Percentiles rank a stretch among this genome's conserved stretches.
phyloP scores from a whole-genome alignment of 75 land plant species.

The Picea sitchensis region DNA sequence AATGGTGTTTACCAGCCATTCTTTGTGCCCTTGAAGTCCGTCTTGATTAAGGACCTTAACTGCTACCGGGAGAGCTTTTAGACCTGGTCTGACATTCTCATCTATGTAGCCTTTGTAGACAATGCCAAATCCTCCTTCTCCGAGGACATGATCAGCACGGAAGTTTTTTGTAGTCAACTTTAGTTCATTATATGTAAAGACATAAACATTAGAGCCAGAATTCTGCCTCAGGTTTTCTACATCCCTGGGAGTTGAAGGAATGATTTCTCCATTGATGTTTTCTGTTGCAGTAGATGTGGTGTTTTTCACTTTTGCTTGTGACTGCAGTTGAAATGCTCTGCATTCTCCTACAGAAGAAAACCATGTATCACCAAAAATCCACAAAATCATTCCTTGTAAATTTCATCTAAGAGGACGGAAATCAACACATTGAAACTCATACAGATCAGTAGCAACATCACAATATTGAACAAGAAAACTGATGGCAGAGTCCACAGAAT shows the following conservation, averaged over 20 bases:
- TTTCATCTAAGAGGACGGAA: neutral
- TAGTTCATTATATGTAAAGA: constrained; percentile 66
- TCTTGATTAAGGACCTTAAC: constrained; percentile 65
- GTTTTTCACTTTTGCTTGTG: neutral
- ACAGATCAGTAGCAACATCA: neutral
- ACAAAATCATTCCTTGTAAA: neutral
- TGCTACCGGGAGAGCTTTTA: constrained; percentile 46
- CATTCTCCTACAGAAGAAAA: neutral
- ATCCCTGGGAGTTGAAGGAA: constrained; percentile 22
- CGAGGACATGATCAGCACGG: constrained; percentile 55
- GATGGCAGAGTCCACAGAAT: neutral
- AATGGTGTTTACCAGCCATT: constrained; percentile 65
- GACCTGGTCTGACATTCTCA: constrained; percentile 52
- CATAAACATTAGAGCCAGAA: constrained; percentile 40
- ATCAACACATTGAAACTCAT: neutral
- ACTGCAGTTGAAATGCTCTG: neutral
- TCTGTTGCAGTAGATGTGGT: constrained; percentile 4
- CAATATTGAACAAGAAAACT: no score
- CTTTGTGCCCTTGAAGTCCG: constrained; percentile 72
- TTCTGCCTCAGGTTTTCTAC: constrained; percentile 45
- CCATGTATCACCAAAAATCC: neutral
- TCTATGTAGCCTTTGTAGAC: constrained; percentile 71
- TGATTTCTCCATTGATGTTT: constrained; percentile 11
- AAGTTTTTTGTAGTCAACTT: constrained; percentile 62
- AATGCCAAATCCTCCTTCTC: constrained; percentile 81